Percentiles rank a stretch among this genome's conserved stretches.
These are phyloP conservation scores for Colletotrichum lentis DNA, from an alignment of 2,329 filamentous ascomycete genomes.

Conservation along the genomic window DNA sequence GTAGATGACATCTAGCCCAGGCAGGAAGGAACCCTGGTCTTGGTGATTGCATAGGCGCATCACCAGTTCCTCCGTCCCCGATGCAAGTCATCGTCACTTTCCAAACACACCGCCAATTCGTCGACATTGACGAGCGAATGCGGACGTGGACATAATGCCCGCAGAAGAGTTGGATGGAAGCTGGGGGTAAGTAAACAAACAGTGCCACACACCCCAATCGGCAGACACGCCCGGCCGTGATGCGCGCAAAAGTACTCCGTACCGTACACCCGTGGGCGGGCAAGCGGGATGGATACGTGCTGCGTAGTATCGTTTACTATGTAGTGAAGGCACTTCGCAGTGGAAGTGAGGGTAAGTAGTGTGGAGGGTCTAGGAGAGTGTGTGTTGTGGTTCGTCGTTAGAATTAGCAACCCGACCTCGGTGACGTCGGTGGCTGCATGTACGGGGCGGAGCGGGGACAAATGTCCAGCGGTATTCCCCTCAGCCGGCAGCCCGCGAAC, in stretches of 20 bases:
- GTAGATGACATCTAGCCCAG: no score
- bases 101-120: slow-evolving; percentile 25
- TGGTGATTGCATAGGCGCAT: slow-evolving; percentile 21
- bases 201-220: slow-evolving; percentile 16
- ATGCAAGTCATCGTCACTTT: slow-evolving; percentile 35
- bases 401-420: slow-evolving; percentile 26
- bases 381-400: slow-evolving; percentile 33
- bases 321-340: neutral
- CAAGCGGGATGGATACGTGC: neutral
- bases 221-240: slow-evolving; percentile 20
- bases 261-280: no score
- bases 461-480: slow-evolving; percentile 23
- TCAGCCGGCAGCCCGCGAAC: slow-evolving; percentile 28
- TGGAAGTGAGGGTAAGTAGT: slow-evolving; percentile 8
- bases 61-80: slow-evolving; percentile 7
- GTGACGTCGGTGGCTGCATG: slow-evolving; percentile 32
- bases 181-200: slow-evolving; percentile 3
- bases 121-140: neutral
- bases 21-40: neutral
- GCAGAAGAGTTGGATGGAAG: neutral
- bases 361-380: slow-evolving; percentile 5
- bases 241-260: neutral
- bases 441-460: slow-evolving; percentile 24
- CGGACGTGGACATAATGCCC: slow-evolving; percentile 14
- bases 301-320: neutral